These are phyloP conservation scores for Malania oleifera DNA, from an alignment of 164 flowering plant species.

Conservation along the genomic window DNA sequence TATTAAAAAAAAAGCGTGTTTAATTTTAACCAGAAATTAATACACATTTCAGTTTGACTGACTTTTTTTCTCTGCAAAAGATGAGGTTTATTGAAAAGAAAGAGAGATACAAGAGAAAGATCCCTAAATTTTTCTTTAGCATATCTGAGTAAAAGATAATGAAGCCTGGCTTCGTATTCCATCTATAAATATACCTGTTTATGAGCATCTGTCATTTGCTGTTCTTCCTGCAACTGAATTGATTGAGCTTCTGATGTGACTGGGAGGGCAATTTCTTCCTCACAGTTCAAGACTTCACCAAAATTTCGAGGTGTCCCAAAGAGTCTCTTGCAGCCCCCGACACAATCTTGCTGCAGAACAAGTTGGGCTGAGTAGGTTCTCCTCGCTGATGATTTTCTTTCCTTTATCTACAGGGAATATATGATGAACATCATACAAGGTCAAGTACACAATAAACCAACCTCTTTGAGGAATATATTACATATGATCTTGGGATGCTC, in stretches of 20 bases:
- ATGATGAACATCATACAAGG: neutral
- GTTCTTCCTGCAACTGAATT: slow-evolving; percentile 19
- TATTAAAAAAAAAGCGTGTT: too few relatives aligned
- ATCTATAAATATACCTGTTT: slow-evolving; percentile 8
- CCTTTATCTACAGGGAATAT: slow-evolving; percentile 25
- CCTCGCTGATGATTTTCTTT: slow-evolving; percentile 32
- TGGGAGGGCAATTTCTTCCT: slow-evolving; percentile 11
- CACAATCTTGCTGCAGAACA: slow-evolving; percentile 29
- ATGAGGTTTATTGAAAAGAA: too few relatives aligned
- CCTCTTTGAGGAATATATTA: too few relatives aligned
- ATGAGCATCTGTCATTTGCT: neutral
- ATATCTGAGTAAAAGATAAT: neutral
- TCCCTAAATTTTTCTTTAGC: neutral
- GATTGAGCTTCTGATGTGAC: slow-evolving; percentile 15
- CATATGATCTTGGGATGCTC: too few relatives aligned
- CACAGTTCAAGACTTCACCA: slow-evolving; percentile 11
- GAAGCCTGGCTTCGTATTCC: neutral
- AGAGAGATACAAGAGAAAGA: neutral
- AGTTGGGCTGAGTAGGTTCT: slow-evolving; percentile 39
- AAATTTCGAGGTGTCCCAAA: slow-evolving; percentile 23
- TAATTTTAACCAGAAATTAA: too few relatives aligned
- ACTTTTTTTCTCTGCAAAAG: too few relatives aligned
- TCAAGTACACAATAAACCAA: neutral
- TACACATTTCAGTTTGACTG: too few relatives aligned
- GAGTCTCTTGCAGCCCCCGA: slow-evolving; percentile 27